Conservation (phyloP, 192 early-diverging fungal genomes). For the Kappamyces sp. region DNA sequence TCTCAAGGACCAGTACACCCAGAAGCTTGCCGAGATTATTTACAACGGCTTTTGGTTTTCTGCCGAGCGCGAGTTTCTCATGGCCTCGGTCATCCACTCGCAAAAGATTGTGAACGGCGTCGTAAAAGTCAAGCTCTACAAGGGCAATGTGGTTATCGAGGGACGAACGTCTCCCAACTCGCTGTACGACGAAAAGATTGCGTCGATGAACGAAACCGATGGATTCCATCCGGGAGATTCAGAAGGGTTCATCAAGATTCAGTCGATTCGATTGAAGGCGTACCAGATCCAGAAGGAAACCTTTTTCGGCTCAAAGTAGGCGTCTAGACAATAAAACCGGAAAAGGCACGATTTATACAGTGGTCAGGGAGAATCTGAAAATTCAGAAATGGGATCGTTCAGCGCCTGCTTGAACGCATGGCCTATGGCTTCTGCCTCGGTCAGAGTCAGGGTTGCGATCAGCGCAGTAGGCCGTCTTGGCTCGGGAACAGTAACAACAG, state of each 20-base stretch:
- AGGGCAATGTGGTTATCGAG: slow-evolving; percentile 84
- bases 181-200: slow-evolving; percentile 92
- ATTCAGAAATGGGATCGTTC: too few relatives aligned
- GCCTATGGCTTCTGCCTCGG: too few relatives aligned
- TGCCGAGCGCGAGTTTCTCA: slow-evolving; percentile 87
- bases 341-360: too few relatives aligned
- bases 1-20: slow-evolving; percentile 63
- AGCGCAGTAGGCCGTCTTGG: too few relatives aligned
- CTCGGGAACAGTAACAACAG: too few relatives aligned
- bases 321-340: too few relatives aligned
- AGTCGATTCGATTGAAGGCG: slow-evolving; percentile 80
- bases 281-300: slow-evolving; percentile 39
- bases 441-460: too few relatives aligned
- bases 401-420: too few relatives aligned
- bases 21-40: slow-evolving; percentile 67
- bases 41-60: slow-evolving; percentile 99
- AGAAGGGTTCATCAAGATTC: slow-evolving; percentile 97
- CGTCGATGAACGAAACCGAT: slow-evolving; percentile 83
- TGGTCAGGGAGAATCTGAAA: too few relatives aligned
- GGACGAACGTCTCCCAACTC: slow-evolving; percentile 71
- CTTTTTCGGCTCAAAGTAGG: slow-evolving; percentile 19
- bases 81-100: slow-evolving; percentile 70
- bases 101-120: slow-evolving; percentile 86
- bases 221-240: slow-evolving; percentile 89
- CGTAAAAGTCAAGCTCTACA: slow-evolving; percentile 94